Evolutionary conservation across 192 early-diverging fungal species (phyloP).

Genomic region (Linnemannia schmuckeri): DNA sequence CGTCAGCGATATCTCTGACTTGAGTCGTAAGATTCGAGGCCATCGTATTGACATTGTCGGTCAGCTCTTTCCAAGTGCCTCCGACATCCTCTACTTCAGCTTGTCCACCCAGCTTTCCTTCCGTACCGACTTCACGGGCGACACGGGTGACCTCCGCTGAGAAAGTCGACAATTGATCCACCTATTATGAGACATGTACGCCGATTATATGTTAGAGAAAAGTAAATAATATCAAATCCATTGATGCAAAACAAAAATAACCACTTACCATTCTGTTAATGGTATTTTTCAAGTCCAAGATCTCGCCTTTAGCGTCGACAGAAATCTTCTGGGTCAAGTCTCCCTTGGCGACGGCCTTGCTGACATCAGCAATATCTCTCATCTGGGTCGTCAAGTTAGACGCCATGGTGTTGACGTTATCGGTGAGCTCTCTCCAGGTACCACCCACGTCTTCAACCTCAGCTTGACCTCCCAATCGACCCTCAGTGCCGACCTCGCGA

Average conservation of each 20-base stretch:
- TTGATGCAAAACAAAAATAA: too few species aligned
- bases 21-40: slow-evolving; percentile 63
- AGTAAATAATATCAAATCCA: too few species aligned
- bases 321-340: slow-evolving; percentile 69
- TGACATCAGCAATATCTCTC: slow-evolving; percentile 71
- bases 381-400: slow-evolving; percentile 14
- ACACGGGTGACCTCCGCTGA: slow-evolving; percentile 68
- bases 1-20: slow-evolving; percentile 66
- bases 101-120: slow-evolving; percentile 65
- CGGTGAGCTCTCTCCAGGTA: slow-evolving; percentile 76
- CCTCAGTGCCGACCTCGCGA: too few species aligned
- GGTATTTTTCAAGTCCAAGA: slow-evolving; percentile 67
- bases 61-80: slow-evolving; percentile 73
- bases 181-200: slow-evolving; percentile 27
- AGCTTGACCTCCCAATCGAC: slow-evolving; percentile 69
- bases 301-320: slow-evolving; percentile 66
- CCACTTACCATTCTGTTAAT: slow-evolving; percentile 64
- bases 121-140: slow-evolving; percentile 64
- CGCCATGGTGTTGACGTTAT: slow-evolving; percentile 60
- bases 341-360: slow-evolving; percentile 67
- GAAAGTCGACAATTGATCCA: slow-evolving; percentile 73
- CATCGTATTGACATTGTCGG: slow-evolving; percentile 72
- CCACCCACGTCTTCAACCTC: slow-evolving; percentile 75
- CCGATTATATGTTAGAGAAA: too few species aligned
- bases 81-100: slow-evolving; percentile 64